Evolutionary conservation across 208 protist genomes (phyloP), one percentile per base, ranked within the genome.

Genomic region (Wallacemonas sp.): DNA sequence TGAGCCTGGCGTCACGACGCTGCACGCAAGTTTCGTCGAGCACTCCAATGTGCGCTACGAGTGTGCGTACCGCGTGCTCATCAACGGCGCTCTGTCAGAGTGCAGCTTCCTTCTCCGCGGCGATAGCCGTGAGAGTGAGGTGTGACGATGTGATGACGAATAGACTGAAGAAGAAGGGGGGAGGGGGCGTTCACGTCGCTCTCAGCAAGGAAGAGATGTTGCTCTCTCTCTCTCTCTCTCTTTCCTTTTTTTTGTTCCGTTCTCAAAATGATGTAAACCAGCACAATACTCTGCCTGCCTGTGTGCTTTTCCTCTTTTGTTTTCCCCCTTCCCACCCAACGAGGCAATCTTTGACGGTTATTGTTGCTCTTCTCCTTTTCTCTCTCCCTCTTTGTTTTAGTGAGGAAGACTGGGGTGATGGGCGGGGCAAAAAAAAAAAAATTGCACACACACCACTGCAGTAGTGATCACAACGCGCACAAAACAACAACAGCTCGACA

Each of bases 91-190:
- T 28, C 36, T 76, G 15, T 60, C 77, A 2, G 73, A 77, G 27
- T 60, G 56, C 24, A 66, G 56, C 5, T 79, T 96, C 11, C 26
- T 81, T 9, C 63, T 96, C 34, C 72, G 80, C 15, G 90, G 90
- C 19, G 85, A 92, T 51, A 93, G 86, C 44, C 81, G 90, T 44
- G 87, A 91, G 66, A 86, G 84, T 2, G 90, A 96, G 70, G 64
- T 93, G 63, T 96, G 69, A 62, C 4, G 17, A 4, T 19, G 17
- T 19, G 3, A 46, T 4, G 11, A 46, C n/a, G n/a, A n/a, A n/a
- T n/a, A n/a, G n/a, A n/a, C n/a, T n/a, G n/a, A 41, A 41, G 36
- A 14, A 41, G 14, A 14, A 41, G 36, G 14, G 6, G 36, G 36
- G 14, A 6, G 36, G 36, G 6, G 36, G 14, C 14, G 36, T 41